Percentiles rank a stretch among this genome's conserved stretches.
These are phyloP conservation scores for Fusarium kyushuense DNA, from an alignment of 2,329 filamentous ascomycete genomes.

Conservation along the genomic window DNA sequence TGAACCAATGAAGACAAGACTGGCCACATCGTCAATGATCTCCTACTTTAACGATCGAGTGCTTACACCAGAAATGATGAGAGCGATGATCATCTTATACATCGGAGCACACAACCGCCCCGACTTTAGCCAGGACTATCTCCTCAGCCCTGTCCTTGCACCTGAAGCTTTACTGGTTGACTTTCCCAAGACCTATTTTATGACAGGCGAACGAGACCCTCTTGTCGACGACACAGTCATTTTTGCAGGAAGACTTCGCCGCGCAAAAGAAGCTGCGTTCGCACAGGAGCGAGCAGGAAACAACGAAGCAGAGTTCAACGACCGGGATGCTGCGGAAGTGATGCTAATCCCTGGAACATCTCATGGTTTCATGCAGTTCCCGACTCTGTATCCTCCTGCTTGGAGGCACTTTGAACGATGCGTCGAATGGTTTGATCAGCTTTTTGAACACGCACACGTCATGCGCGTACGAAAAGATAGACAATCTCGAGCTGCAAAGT, in stretches of 20 bases:
- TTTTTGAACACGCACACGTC: slow-evolving; percentile 70
- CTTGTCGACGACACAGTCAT: slow-evolving; percentile 97
- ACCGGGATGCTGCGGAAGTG: slow-evolving; percentile 71
- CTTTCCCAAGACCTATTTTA: slow-evolving; percentile 95
- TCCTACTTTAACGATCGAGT: slow-evolving; percentile 98
- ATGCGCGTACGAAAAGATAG: slow-evolving; percentile 49
- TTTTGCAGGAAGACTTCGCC: slow-evolving; percentile 88
- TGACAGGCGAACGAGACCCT: slow-evolving; percentile 95
- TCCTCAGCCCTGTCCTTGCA: slow-evolving; percentile 89
- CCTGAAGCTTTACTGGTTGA: slow-evolving; percentile 83
- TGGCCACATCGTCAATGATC: slow-evolving; percentile 96
- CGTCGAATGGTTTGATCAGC: slow-evolving; percentile 82
- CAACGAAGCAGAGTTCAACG: slow-evolving; percentile 55
- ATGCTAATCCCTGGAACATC: slow-evolving; percentile 87
- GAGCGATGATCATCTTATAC: slow-evolving; percentile 98
- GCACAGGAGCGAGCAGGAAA: slow-evolving; percentile 25
- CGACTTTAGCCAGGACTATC: slow-evolving; percentile 90
- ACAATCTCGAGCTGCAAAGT: slow-evolving; percentile 18
- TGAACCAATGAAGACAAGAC: slow-evolving; percentile 78
- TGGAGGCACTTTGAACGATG: slow-evolving; percentile 88
- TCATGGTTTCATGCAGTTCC: slow-evolving; percentile 95
- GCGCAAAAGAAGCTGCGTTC: slow-evolving; percentile 73
- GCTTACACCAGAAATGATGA: slow-evolving; percentile 97
- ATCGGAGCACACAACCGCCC: slow-evolving; percentile 93
- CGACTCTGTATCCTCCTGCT: slow-evolving; percentile 85